Evolutionary conservation across 1,139 yeast genomes (phyloP).

Genomic region (Tardiomyces digboiensis): DNA sequence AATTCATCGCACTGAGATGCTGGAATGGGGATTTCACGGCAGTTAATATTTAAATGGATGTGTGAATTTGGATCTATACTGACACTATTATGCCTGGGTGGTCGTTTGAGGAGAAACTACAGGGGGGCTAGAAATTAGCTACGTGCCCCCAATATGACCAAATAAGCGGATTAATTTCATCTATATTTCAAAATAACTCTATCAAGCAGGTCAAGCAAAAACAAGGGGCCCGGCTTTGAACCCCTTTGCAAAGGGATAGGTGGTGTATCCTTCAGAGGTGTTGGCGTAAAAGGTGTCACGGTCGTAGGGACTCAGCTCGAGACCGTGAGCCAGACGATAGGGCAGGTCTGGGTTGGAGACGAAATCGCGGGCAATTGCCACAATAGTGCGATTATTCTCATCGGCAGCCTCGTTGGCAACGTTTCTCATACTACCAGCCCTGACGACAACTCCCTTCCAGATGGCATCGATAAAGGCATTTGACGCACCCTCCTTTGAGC

Average conservation of each 20-base stretch:
- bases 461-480: conserved; percentile 9
- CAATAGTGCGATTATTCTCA: conserved; percentile 29
- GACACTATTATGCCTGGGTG: too few species aligned
- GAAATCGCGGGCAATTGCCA: conserved; percentile 38
- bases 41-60: too few species aligned
- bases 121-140: too few species aligned
- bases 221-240: neutral
- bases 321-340: conserved; percentile 29
- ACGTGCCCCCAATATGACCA: too few species aligned
- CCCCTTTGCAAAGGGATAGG: conserved; percentile 12
- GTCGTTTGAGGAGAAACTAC: too few species aligned
- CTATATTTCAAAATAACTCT: too few species aligned
- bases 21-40: too few species aligned
- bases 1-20: too few species aligned
- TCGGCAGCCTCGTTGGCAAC: conserved; percentile 18
- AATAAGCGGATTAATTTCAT: too few species aligned
- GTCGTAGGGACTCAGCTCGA: conserved; percentile 23
- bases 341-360: conserved; percentile 43
- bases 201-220: too few species aligned
- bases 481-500: neutral
- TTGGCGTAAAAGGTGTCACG: conserved; percentile 28
- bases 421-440: conserved; percentile 27
- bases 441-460: conserved; percentile 32
- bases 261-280: conserved; percentile 26
- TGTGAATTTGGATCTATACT: too few species aligned